Base-by-base conservation (phyloP, 73 alveolate species). In the Breviolum minutum region DNA sequence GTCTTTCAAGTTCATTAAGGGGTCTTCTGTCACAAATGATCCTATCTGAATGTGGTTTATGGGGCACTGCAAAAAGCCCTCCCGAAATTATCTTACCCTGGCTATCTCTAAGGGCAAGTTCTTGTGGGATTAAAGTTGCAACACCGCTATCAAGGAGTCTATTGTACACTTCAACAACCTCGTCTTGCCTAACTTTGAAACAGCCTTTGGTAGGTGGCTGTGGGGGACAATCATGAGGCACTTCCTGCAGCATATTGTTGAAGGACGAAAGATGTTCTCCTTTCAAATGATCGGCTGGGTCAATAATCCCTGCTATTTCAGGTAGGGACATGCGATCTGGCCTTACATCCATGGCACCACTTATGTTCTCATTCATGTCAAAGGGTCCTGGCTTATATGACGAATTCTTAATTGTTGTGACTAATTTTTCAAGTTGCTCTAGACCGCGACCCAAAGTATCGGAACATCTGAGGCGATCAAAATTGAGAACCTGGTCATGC, bases 1-100 rank as follows among this genome's bases (percentile, higher is more conserved):
- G 12, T 7, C 76, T 5, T 22, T 84, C 93, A 8, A 22, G 13
- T 4, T 60, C 76, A 20, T 84, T 84, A 6, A n/a, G 69, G 8
- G 93, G 77, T 24, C 93, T 11, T 6, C 93, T 9, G 5, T 84
- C 93, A 24, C 22, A 5, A 32, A 84, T 84, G 48, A 84, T 29
- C 26, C 93, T 24, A 26, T 84, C 93, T 3, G 76, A 17, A n/a
- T 84, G 76, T 0, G 30, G 76, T 16, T 84, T 84, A 54, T 84
- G 93, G 9, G 93, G 74, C 16, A 84, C 93, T 7, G 76, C 93
- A n/a, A 84, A 84, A 40, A 84, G 60, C 5, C 93, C 93, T 5
- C 93, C 93, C 6, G 93, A 84, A 8, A 84, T 60, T 0, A 84
- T 20, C 20, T 22, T 13, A 9, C 93, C 93, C 19, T 16, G n/a